phyloP scores from a whole-genome alignment of 352 stramenopile species.

The Phytophthora agathidicida region DNA sequence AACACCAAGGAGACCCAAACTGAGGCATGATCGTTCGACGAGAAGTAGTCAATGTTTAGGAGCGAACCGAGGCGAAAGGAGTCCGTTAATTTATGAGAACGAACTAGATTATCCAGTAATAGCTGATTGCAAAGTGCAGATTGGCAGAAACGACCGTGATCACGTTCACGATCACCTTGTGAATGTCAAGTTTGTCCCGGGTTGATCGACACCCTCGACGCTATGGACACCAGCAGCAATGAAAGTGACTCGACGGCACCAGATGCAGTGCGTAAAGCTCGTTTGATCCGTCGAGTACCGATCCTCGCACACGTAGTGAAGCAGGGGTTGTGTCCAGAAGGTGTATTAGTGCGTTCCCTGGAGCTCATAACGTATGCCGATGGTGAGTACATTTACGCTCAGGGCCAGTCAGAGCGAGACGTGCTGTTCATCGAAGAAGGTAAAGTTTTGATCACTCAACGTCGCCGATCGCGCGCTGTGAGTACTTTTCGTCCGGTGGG shows the following conservation, averaged over 20 bases:
- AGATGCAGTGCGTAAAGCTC: slow-evolving; percentile 50
- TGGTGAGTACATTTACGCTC: slow-evolving; percentile 69
- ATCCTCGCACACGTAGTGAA: slow-evolving; percentile 56
- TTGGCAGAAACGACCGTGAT: slow-evolving; percentile 19
- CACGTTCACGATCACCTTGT: slow-evolving; percentile 8
- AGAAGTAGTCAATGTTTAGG: slow-evolving; percentile 26
- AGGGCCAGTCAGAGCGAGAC: slow-evolving; percentile 62
- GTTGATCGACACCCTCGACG: neutral
- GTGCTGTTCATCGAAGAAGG: slow-evolving; percentile 79
- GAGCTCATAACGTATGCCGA: slow-evolving; percentile 42
- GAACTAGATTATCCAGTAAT: slow-evolving; percentile 29
- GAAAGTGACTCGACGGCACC: slow-evolving; percentile 11
- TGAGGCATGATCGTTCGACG: slow-evolving; percentile 15
- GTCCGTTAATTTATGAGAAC: slow-evolving; percentile 38
- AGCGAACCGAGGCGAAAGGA: slow-evolving; percentile 17
- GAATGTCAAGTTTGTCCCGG: neutral
- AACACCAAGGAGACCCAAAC: slow-evolving; percentile 22
- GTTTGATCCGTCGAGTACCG: slow-evolving; percentile 52
- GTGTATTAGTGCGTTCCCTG: slow-evolving; percentile 47
- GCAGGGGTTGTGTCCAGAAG: slow-evolving; percentile 51
- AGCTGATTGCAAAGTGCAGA: slow-evolving; percentile 3
- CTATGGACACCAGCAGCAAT: slow-evolving; percentile 19
- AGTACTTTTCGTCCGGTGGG: slow-evolving; percentile 20
- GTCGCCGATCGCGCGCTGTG: slow-evolving; percentile 29
- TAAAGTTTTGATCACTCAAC: slow-evolving; percentile 72